A percentile compares a stretch with the other conserved stretches of the same genome.
Evolutionary conservation across 176 grass and related monocot species (phyloP).

Genomic region (Juncus inflexus): DNA sequence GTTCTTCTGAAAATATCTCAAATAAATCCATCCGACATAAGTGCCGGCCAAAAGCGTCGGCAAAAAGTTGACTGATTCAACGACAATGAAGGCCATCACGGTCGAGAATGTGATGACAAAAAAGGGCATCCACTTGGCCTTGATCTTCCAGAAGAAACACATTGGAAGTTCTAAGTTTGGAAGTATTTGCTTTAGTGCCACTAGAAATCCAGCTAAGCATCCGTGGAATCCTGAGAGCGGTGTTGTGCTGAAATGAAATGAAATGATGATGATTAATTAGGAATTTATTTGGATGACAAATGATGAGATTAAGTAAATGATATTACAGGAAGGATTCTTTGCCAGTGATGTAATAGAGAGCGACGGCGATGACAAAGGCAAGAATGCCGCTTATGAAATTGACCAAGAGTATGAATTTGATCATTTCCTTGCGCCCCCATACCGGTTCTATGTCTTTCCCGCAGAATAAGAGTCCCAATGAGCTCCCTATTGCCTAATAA

Average conservation of each 20-base stretch:
- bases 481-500: constrained; percentile 74
- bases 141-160: constrained; percentile 97
- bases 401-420: constrained; percentile 88
- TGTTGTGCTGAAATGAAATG: constrained; percentile 53
- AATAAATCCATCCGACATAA: constrained; percentile 97
- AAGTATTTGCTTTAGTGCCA: constrained; percentile 85
- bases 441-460: constrained; percentile 83
- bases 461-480: constrained; percentile 85
- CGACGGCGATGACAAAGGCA: constrained; percentile 72
- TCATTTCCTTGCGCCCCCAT: constrained; percentile 96
- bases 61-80: constrained; percentile 88
- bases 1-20: constrained; percentile 92
- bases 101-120: constrained; percentile 78
- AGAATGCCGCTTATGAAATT: constrained; percentile 80
- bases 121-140: constrained; percentile 99
- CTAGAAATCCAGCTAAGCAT: constrained; percentile 78
- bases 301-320: not conserved
- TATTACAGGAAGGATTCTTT: constrained; percentile 98
- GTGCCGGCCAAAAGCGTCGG: constrained; percentile 86
- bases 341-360: constrained; percentile 82
- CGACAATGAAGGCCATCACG: constrained; percentile 73
- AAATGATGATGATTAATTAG: too few species aligned
- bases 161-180: constrained; percentile 90
- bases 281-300: too few species aligned
- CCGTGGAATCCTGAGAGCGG: constrained; percentile 97